Evolutionary conservation across 1,284 basidiomycete species (phyloP), one percentile per base, ranked within the genome.

Genomic region (Trichosporon asahii): DNA sequence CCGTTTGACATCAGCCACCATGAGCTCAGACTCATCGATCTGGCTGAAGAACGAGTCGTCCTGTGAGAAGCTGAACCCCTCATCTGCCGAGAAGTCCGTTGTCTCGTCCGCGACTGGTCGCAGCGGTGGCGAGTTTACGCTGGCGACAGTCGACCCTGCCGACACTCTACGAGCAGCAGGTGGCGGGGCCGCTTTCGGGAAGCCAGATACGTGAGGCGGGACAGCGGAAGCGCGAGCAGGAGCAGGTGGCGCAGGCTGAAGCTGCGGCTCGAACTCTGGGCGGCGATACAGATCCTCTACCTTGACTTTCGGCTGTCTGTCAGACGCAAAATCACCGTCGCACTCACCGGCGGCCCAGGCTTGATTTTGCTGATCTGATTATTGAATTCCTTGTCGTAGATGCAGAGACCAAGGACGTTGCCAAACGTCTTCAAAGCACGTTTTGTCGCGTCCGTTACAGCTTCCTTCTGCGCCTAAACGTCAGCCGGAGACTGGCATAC

Each of bases 391-490:
- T 95, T 95, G 84, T 98, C 96, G 78, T 98, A 98, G 27, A 98
- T 84, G 82, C 96, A 99, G 78, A 98, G 97, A 8, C 95, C 96
- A 11, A 98, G 86, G 0, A 98, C 85, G 79, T 95, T 96, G 65
- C 97, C 96, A 81, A 99, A 99, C 74, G 90, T 93, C 65, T 94
- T 88, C 23, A 99, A 85, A 0, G 94, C 89, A 40, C 96, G 90
- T 83, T 99, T 99, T 63, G 96, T 85, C 0, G 88, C 95, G 77
- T 99, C 96, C 0, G 96, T 99, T 0, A 98, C 91, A 0, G 97
- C 95, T 80, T 98, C 96, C 79, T 99, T 99, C 86, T 97, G 96
- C 77, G 92, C 94, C 94, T 98, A 76, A 14, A 23, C 11, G 57
- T 63, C 25, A 68, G 72, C n/a, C 7, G 5, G 27, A 14, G 27